A percentile compares a stretch with the other conserved stretches of the same genome.
Evolutionary conservation across 306 rosid genomes (phyloP).

Genomic region (Vachellia collinsii): DNA sequence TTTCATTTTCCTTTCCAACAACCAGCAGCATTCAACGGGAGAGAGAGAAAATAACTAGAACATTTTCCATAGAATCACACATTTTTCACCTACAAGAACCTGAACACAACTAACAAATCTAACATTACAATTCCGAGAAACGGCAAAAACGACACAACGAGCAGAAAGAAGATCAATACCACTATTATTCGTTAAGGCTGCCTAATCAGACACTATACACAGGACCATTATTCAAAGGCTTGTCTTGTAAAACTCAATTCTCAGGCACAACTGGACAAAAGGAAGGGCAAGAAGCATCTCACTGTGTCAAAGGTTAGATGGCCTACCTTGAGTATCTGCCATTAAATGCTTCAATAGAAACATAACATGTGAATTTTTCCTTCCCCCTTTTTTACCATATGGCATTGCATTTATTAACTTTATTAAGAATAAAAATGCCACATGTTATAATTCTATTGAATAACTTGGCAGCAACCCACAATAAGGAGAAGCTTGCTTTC

Average conservation of each 20-base stretch:
- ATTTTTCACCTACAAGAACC: neutral
- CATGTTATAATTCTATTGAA: conserved; percentile 6
- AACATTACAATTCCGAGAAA: neutral
- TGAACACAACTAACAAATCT: neutral
- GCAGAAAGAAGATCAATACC: conserved; percentile 23
- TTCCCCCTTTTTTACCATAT: neutral
- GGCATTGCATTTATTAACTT: neutral
- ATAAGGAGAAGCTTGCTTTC: conserved; percentile 28
- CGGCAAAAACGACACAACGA: neutral
- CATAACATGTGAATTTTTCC: neutral
- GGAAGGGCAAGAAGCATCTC: conserved; percentile 30
- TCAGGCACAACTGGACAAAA: neutral
- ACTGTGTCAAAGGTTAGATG: conserved; percentile 12
- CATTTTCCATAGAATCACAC: neutral
- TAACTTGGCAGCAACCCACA: neutral
- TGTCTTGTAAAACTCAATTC: conserved; percentile 23
- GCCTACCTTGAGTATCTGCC: neutral
- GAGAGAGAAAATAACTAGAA: neutral
- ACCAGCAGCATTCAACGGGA: neutral
- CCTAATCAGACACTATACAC: conserved; percentile 33
- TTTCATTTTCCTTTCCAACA: neutral
- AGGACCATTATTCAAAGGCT: conserved; percentile 49
- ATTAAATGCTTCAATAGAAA: neutral
- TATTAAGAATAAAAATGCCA: neutral
- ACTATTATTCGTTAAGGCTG: conserved; percentile 19